Conservation (phyloP, 2,329 filamentous ascomycete genomes). For the Alternaria consortialis region DNA sequence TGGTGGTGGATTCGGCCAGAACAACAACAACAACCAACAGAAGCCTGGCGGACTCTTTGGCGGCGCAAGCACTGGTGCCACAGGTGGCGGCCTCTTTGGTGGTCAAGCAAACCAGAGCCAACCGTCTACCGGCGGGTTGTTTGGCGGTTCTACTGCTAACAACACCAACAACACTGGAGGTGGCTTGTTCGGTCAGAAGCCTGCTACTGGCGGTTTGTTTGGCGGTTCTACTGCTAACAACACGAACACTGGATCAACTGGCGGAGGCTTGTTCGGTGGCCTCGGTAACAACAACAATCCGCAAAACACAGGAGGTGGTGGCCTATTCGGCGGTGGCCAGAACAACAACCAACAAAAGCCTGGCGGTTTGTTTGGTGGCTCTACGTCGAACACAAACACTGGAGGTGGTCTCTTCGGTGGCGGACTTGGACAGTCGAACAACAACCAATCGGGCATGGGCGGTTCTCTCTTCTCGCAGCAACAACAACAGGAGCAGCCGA, state of each 20-base stretch:
- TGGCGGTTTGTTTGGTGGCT: slow-evolving; percentile 53
- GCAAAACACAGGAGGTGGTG: slow-evolving; percentile 41
- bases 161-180: slow-evolving; percentile 44
- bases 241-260: slow-evolving; percentile 27
- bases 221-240: slow-evolving; percentile 26
- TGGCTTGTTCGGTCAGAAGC: slow-evolving; percentile 54
- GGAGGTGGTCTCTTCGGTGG: slow-evolving; percentile 59
- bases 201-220: slow-evolving; percentile 39
- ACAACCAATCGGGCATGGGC: slow-evolving; percentile 50
- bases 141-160: slow-evolving; percentile 60
- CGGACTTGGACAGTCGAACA: slow-evolving; percentile 49
- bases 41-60: slow-evolving; percentile 53
- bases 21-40: slow-evolving; percentile 47
- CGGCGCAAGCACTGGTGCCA: slow-evolving; percentile 36
- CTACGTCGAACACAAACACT: slow-evolving; percentile 51
- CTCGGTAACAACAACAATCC: slow-evolving; percentile 43
- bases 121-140: slow-evolving; percentile 50
- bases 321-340: slow-evolving; percentile 51
- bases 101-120: slow-evolving; percentile 31
- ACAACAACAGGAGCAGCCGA: slow-evolving; percentile 54
- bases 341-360: slow-evolving; percentile 57
- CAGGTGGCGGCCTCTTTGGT: slow-evolving; percentile 63
- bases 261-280: slow-evolving; percentile 48
- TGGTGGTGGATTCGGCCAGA: slow-evolving; percentile 48
- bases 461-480: slow-evolving; percentile 56